Conservation (phyloP, 208 protist species). For the Leishmania lainsoni region DNA sequence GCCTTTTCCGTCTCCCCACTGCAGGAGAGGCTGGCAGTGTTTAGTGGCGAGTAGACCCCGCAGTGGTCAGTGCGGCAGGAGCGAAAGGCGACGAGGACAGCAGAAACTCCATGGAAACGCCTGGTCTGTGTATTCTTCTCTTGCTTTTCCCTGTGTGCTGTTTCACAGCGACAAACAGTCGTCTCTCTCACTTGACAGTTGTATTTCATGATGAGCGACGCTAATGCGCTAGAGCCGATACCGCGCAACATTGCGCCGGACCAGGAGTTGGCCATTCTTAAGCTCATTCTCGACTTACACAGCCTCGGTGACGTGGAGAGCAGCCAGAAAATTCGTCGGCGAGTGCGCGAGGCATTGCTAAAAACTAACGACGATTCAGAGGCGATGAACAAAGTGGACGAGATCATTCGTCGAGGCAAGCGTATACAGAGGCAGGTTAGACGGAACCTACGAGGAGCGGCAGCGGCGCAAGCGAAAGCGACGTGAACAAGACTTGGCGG, state of each 20-base stretch:
- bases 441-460: constrained; percentile 65
- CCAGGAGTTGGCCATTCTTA: constrained; percentile 62
- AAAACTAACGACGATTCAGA: constrained; percentile 43
- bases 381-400: constrained; percentile 45
- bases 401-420: constrained; percentile 53
- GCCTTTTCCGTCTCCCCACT: neutral
- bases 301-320: constrained; percentile 50
- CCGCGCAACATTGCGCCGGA: constrained; percentile 42
- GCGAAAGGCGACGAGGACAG: neutral
- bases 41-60: neutral
- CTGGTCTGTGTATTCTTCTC: neutral
- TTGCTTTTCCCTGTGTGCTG: neutral
- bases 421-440: constrained; percentile 56
- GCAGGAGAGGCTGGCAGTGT: neutral
- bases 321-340: constrained; percentile 59
- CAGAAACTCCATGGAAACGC: neutral
- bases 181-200: neutral
- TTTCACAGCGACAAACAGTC: neutral
- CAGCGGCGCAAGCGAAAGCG: constrained; percentile 52
- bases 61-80: neutral
- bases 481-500: constrained; percentile 37
- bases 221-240: constrained; percentile 9
- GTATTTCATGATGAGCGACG: constrained; percentile 8
- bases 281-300: constrained; percentile 61
- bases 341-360: constrained; percentile 52